phyloP scores from a whole-genome alignment of 306 rosid genomes.

The Pueraria montana region DNA sequence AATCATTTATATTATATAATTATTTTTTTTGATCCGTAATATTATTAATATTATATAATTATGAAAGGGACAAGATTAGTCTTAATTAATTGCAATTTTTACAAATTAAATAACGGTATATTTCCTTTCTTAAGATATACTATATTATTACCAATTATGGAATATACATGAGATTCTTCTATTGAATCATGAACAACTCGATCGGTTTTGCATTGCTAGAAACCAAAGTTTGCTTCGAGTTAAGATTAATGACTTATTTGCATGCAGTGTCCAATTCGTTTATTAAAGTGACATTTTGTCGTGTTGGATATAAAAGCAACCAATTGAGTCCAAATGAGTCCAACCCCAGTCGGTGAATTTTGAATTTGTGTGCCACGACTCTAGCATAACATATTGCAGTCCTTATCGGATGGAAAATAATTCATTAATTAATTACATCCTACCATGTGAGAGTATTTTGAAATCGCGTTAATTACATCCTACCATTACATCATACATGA shows the following conservation, averaged over 20 bases:
- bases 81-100: background rate
- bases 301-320: background rate
- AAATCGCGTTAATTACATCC: too few relatives aligned
- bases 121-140: too few relatives aligned
- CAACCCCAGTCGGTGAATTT: slow-evolving; percentile 34
- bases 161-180: background rate
- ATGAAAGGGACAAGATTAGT: background rate
- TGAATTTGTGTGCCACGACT: slow-evolving; percentile 26
- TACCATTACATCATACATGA: too few relatives aligned
- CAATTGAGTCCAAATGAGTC: background rate
- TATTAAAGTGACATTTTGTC: slow-evolving; percentile 46
- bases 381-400: background rate
- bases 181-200: background rate
- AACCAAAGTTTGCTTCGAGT: slow-evolving; percentile 39
- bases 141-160: slow-evolving; percentile 37
- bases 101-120: background rate
- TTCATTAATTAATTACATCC: slow-evolving; percentile 11
- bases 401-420: background rate
- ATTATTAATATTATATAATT: background rate
- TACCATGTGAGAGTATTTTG: background rate
- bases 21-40: too few relatives aligned
- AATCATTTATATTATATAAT: background rate
- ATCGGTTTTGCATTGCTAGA: slow-evolving; percentile 4
- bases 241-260: background rate
- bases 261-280: slow-evolving; percentile 32